A percentile compares a stretch with the other conserved stretches of the same genome.
Conservation (phyloP, 179 eudicot species). For the Actinidia chinensis region DNA sequence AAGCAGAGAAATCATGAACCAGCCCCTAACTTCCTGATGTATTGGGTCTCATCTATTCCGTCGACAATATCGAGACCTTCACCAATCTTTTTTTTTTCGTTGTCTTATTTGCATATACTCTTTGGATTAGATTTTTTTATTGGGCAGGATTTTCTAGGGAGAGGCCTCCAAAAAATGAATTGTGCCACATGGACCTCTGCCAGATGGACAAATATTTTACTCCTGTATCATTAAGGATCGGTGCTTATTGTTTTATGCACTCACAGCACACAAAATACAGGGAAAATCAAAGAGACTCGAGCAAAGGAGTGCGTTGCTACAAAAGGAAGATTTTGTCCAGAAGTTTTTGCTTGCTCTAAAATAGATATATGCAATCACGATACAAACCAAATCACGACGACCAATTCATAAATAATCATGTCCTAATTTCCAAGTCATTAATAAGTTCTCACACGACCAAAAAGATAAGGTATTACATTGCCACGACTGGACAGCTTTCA, state of each 20-base stretch:
- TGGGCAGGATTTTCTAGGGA: too few relatives aligned
- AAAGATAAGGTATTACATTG: slow-evolving; percentile 37
- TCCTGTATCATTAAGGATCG: too few relatives aligned
- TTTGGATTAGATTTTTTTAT: too few relatives aligned
- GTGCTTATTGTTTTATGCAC: too few relatives aligned
- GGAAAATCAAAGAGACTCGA: background rate
- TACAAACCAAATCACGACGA: background rate
- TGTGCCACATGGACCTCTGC: background rate
- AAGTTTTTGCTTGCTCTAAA: background rate
- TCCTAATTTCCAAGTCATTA: background rate
- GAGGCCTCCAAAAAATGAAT: background rate
- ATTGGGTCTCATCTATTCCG: too few relatives aligned
- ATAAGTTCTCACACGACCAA: background rate
- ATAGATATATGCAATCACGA: background rate
- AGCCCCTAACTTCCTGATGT: too few relatives aligned
- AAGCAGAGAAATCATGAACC: too few relatives aligned
- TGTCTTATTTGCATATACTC: too few relatives aligned
- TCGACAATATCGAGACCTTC: too few relatives aligned
- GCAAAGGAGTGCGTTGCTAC: background rate
- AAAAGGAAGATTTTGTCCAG: background rate
- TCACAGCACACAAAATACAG: background rate
- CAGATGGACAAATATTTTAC: background rate
- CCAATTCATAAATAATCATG: background rate
- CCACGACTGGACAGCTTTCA: slow-evolving; percentile 57
- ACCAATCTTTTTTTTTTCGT: too few relatives aligned